Conservation (phyloP, 148 eudicot species). For the Rhododendron kiyosumense region DNA sequence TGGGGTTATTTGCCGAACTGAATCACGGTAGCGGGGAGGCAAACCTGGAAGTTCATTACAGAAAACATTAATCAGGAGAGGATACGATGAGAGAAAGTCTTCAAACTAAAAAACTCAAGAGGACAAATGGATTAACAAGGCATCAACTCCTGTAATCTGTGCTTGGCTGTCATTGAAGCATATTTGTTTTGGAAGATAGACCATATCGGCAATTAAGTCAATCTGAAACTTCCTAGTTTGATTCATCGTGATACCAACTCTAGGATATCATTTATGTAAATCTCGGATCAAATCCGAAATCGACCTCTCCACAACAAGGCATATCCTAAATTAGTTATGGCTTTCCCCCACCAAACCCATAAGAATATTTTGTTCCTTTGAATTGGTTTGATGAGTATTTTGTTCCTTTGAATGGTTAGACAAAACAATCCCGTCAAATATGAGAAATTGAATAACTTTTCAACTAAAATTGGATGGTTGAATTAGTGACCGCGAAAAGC, state of each 20-base stretch:
- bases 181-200: not conserved
- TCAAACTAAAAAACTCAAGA: not conserved
- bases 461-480: not conserved
- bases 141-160: not conserved
- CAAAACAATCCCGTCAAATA: not conserved
- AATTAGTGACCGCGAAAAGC: not conserved
- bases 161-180: not conserved
- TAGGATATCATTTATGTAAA: not conserved
- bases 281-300: not conserved
- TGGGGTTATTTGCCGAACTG: conserved; percentile 92
- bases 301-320: not conserved
- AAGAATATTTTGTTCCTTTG: not conserved
- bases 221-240: not conserved
- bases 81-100: not conserved
- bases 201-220: not conserved
- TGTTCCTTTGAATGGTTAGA: not conserved
- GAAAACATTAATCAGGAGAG: conserved; percentile 2
- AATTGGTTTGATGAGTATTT: not conserved
- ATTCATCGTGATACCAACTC: not conserved
- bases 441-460: not conserved
- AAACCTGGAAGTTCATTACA: conserved; percentile 48
- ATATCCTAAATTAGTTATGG: not conserved
- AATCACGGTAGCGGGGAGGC: conserved; percentile 96
- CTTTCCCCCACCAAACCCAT: not conserved
- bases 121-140: not conserved